A percentile compares a stretch with the other conserved stretches of the same genome.
phyloP scores from a whole-genome alignment of 441 rosid genomes.

The Sinapis alba region DNA sequence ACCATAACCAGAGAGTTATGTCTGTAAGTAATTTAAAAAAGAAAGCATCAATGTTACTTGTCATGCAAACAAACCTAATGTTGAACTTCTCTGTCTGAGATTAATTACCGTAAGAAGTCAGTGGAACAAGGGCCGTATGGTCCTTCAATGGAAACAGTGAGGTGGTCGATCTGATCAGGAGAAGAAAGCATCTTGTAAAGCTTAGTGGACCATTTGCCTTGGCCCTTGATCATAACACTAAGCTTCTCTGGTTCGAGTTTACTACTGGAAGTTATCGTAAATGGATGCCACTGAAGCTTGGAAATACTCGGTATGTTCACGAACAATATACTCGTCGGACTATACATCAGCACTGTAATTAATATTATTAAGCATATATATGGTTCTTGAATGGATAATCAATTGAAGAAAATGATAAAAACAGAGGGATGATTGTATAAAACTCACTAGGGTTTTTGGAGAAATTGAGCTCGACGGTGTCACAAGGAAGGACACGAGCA shows the following conservation, averaged over 20 bases:
- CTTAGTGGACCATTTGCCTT: constrained; percentile 58
- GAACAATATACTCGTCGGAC: constrained; percentile 49
- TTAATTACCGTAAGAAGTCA: constrained; percentile 45
- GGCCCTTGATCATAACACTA: constrained; percentile 49
- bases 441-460: constrained; percentile 46
- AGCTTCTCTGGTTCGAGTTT: constrained; percentile 53
- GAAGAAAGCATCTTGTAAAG: constrained; percentile 46
- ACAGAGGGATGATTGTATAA: not conserved
- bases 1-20: constrained; percentile 49
- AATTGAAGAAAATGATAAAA: not conserved
- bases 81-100: not conserved
- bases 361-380: not conserved
- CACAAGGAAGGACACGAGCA: constrained; percentile 52
- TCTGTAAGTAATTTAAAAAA: constrained; percentile 26
- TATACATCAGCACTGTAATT: constrained; percentile 44
- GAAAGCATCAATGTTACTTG: constrained; percentile 21
- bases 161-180: constrained; percentile 40
- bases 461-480: constrained; percentile 50
- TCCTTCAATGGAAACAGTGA: constrained; percentile 53
- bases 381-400: not conserved
- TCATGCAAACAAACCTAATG: not conserved
- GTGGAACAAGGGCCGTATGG: constrained; percentile 58
- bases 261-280: constrained; percentile 52
- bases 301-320: constrained; percentile 57
- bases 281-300: constrained; percentile 68